Evolutionary conservation across 352 stramenopile genomes (phyloP).

Genomic region (Phytopythium helicoides): DNA sequence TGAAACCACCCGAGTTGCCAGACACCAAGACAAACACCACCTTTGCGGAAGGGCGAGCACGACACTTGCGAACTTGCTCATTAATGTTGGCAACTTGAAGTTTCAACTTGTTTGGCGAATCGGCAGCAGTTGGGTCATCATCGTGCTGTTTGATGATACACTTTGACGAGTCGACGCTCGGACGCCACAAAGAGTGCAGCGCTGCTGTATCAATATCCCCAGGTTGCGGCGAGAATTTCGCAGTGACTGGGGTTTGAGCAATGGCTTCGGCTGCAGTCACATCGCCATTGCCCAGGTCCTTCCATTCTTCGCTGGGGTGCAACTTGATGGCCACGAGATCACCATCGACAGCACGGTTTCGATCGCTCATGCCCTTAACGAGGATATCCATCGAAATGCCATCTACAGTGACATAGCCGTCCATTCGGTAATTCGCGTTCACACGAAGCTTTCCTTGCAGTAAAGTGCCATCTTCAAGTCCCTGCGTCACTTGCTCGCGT

Average conservation of each 20-base stretch:
- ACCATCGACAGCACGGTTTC: slow-evolving; percentile 79
- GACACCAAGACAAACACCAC: slow-evolving; percentile 69
- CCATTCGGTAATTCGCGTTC: slow-evolving; percentile 65
- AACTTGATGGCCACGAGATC: slow-evolving; percentile 75
- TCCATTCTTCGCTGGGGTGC: slow-evolving; percentile 52
- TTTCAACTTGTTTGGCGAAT: slow-evolving; percentile 24
- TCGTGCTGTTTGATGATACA: slow-evolving; percentile 23
- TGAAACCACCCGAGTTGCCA: slow-evolving; percentile 55
- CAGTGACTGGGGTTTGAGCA: neutral
- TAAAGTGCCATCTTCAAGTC: slow-evolving; percentile 32
- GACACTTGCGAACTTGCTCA: slow-evolving; percentile 23
- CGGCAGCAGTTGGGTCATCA: slow-evolving; percentile 9
- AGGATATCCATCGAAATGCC: slow-evolving; percentile 73
- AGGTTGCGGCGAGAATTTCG: slow-evolving; percentile 15
- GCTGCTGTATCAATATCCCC: slow-evolving; percentile 29
- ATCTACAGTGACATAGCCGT: slow-evolving; percentile 79
- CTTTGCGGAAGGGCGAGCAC: slow-evolving; percentile 51
- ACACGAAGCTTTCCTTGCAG: slow-evolving; percentile 73
- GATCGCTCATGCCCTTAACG: slow-evolving; percentile 63
- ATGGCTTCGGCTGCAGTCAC: slow-evolving; percentile 16
- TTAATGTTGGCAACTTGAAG: slow-evolving; percentile 22
- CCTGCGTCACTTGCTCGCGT: slow-evolving; percentile 23
- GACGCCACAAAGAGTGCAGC: slow-evolving; percentile 45
- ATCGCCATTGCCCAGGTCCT: slow-evolving; percentile 24
- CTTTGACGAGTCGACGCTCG: slow-evolving; percentile 30